These are phyloP conservation scores for Angophora floribunda DNA, from an alignment of 345 rosid species.

Conservation along the genomic window DNA sequence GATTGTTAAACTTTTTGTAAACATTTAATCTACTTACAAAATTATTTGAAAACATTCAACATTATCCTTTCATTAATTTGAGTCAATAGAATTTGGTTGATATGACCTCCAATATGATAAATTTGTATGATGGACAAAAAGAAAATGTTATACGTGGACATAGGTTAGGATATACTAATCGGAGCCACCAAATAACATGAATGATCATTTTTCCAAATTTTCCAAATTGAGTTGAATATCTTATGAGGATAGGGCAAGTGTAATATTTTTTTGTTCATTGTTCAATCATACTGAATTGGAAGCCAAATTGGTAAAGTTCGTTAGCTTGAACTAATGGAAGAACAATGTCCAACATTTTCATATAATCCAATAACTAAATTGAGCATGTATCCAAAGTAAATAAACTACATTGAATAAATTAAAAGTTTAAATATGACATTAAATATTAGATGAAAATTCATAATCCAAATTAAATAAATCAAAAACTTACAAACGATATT, in stretches of 20 bases:
- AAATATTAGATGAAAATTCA: too few relatives aligned
- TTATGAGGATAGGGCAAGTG: neutral
- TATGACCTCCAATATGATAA: neutral
- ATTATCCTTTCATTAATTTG: neutral
- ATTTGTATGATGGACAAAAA: neutral
- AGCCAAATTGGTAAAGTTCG: neutral
- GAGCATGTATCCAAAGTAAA: too few relatives aligned
- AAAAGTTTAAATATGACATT: too few relatives aligned
- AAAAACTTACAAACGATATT: too few relatives aligned
- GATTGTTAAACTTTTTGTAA: neutral
- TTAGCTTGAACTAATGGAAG: neutral
- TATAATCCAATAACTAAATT: neutral
- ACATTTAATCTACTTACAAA: fast-evolving
- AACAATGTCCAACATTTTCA: neutral
- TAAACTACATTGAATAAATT: too few relatives aligned
- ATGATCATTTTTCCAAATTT: neutral
- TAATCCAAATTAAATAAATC: too few relatives aligned
- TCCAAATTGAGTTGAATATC: neutral
- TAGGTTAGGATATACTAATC: neutral
- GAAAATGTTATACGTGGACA: too few relatives aligned
- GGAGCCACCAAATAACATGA: neutral
- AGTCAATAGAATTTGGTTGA: neutral
- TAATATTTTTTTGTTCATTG: neutral
- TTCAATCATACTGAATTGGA: neutral
- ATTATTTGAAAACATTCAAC: too few relatives aligned